phyloP scores from a whole-genome alignment of 805 yeast species.

The Ogataea corticis region DNA sequence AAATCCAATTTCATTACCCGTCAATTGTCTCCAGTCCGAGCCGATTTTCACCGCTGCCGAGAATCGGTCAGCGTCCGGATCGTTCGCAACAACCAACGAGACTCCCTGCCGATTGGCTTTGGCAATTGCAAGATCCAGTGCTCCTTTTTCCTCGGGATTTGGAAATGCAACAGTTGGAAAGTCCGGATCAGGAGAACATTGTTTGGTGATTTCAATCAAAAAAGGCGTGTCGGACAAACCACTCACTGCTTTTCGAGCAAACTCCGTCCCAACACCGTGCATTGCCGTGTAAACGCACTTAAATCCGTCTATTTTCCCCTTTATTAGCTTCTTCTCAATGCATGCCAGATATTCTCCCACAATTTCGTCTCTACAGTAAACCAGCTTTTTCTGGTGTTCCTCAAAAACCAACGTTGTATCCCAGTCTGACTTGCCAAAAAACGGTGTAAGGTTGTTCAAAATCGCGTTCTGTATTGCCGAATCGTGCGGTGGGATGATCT shows the following conservation, averaged over 20 bases:
- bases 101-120: slow-evolving; percentile 53
- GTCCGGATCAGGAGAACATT: slow-evolving; percentile 75
- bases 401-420: slow-evolving; percentile 33
- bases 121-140: slow-evolving; percentile 68
- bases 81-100: slow-evolving; percentile 77
- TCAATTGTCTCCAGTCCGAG: slow-evolving; percentile 70
- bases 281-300: slow-evolving; percentile 85
- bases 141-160: slow-evolving; percentile 95
- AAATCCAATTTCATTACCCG: slow-evolving; percentile 90
- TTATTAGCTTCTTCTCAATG: slow-evolving; percentile 36
- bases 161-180: slow-evolving; percentile 89
- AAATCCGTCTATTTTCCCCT: slow-evolving; percentile 32
- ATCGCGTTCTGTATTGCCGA: slow-evolving; percentile 66
- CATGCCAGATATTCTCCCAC: slow-evolving; percentile 41
- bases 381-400: slow-evolving; percentile 28
- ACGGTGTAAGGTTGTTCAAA: slow-evolving; percentile 58
- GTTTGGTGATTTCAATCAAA: slow-evolving; percentile 55
- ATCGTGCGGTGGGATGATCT: slow-evolving; percentile 93
- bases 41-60: slow-evolving; percentile 66
- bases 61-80: slow-evolving; percentile 96
- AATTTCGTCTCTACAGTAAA: slow-evolving; percentile 43
- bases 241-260: slow-evolving; percentile 45
- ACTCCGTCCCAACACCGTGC: slow-evolving; percentile 89
- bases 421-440: slow-evolving; percentile 44
- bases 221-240: slow-evolving; percentile 36